phyloP scores from a whole-genome alignment of 208 protist genomes.

The Crithidia sp. region DNA sequence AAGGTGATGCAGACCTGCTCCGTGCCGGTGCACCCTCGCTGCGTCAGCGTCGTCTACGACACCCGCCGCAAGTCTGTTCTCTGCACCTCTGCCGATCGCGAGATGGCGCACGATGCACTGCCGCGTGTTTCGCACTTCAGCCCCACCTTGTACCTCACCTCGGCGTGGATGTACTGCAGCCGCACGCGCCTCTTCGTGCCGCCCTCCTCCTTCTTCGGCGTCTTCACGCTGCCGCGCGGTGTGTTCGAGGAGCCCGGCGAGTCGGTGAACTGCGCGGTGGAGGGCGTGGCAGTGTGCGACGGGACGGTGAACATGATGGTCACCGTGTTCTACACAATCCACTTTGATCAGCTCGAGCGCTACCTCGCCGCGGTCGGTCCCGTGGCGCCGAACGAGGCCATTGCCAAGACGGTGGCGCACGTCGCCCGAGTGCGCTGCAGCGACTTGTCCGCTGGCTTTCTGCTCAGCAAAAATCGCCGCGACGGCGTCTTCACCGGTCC shows the following conservation, averaged over 20 bases:
- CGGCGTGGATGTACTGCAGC: slow-evolving; percentile 53
- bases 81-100: slow-evolving; percentile 66
- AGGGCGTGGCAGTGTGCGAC: slow-evolving; percentile 63
- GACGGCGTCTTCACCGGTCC: slow-evolving; percentile 63
- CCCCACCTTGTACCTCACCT: slow-evolving; percentile 55
- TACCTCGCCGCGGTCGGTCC: slow-evolving; percentile 83
- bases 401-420: slow-evolving; percentile 59
- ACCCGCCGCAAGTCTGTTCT: slow-evolving; percentile 72
- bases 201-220: slow-evolving; percentile 73
- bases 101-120: slow-evolving; percentile 35
- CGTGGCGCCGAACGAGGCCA: slow-evolving; percentile 70
- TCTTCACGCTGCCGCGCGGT: slow-evolving; percentile 71
- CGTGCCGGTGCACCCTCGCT: slow-evolving; percentile 59
- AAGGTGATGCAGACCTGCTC: slow-evolving; percentile 60
- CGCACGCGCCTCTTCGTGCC: slow-evolving; percentile 57
- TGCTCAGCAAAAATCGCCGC: slow-evolving; percentile 65
- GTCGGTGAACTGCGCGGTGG: slow-evolving; percentile 60
- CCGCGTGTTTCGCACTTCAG: slow-evolving; percentile 59
- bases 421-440: slow-evolving; percentile 53
- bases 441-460: slow-evolving; percentile 72
- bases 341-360: slow-evolving; percentile 74
- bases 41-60: slow-evolving; percentile 86
- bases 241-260: slow-evolving; percentile 62
- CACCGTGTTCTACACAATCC: slow-evolving; percentile 73
- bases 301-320: slow-evolving; percentile 71